Percentiles rank a stretch among this genome's conserved stretches.
phyloP scores from a whole-genome alignment of 257 asterid species.

The Solanum etuberosum region DNA sequence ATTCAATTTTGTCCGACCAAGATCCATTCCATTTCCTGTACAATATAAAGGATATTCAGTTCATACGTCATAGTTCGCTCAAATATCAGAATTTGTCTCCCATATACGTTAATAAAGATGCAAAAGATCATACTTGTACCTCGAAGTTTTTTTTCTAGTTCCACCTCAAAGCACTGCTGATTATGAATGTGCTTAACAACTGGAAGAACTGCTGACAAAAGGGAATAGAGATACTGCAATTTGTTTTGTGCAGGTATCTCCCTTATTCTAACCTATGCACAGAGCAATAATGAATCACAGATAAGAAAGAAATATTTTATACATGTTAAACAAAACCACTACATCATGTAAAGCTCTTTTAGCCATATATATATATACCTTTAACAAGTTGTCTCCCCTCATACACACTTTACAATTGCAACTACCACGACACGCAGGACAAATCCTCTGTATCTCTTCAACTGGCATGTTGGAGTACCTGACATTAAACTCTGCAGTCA shows the following conservation, averaged over 20 bases:
- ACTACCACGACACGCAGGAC: conserved; percentile 96
- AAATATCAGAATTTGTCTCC: not conserved
- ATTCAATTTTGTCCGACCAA: conserved; percentile 72
- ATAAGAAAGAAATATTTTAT: not conserved
- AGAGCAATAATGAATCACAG: conserved; percentile 1
- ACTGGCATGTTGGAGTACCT: conserved; percentile 70
- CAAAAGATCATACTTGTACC: conserved; percentile 38
- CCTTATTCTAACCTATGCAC: conserved; percentile 62
- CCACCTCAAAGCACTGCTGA: conserved; percentile 81
- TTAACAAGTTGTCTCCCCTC: conserved; percentile 87
- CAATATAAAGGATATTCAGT: conserved; percentile 3
- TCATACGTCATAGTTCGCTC: not conserved
- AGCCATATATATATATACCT: conserved; percentile 42
- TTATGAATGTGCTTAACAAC: conserved; percentile 66
- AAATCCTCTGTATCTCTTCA: conserved; percentile 67
- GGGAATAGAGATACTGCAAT: conserved; percentile 76
- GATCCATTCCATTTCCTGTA: conserved; percentile 81
- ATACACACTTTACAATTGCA: conserved; percentile 88
- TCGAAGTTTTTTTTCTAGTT: conserved; percentile 65
- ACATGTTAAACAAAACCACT: not conserved
- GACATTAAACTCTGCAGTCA: conserved; percentile 16
- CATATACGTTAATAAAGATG: not conserved
- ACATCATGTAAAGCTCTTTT: not conserved
- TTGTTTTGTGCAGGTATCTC: conserved; percentile 77
- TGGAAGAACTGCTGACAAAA: conserved; percentile 88